These are phyloP conservation scores for Cyclaneusma minus DNA, from an alignment of 2,329 filamentous ascomycete genomes.

Conservation along the genomic window DNA sequence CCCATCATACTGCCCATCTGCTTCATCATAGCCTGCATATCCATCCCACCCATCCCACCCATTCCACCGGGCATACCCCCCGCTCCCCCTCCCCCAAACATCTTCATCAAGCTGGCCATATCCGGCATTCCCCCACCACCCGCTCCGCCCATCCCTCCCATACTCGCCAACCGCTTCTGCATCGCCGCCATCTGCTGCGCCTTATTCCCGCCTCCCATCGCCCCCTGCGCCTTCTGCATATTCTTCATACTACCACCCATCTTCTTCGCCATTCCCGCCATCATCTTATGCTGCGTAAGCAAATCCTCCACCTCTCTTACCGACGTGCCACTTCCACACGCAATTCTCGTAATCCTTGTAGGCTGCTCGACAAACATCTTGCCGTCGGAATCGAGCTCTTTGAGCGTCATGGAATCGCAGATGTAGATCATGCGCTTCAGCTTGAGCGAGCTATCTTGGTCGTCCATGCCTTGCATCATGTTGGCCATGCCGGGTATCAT, in stretches of 20 bases:
- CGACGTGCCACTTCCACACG: constrained; percentile 75
- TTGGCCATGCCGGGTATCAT: constrained; percentile 95
- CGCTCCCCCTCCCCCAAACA: constrained; percentile 60
- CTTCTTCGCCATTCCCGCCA: constrained; percentile 98
- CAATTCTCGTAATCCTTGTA: constrained; percentile 81
- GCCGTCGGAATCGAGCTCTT: constrained; percentile 89
- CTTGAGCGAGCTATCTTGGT: constrained; percentile 87
- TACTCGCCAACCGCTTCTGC: constrained; percentile 87
- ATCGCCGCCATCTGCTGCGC: constrained; percentile 89
- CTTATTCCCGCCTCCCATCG: constrained; percentile 82
- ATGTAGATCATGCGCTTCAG: constrained; percentile 98
- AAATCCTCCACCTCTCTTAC: constrained; percentile 92
- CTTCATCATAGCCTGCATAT: constrained; percentile 70
- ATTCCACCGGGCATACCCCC: constrained; percentile 38
- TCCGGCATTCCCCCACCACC: constrained; percentile 55
- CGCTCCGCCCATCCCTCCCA: constrained; percentile 59
- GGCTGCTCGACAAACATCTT: constrained; percentile 90
- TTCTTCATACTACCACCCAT: constrained; percentile 97
- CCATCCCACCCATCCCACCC: constrained; percentile 56
- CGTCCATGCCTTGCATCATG: constrained; percentile 92
- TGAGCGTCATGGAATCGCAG: constrained; percentile 93
- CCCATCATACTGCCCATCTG: constrained; percentile 38
- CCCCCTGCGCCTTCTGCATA: constrained; percentile 84
- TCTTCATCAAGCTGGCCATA: constrained; percentile 79
- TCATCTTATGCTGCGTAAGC: constrained; percentile 96